Conservation (phyloP, 176 grass and related monocot genomes). For the Eleusine coracana region DNA sequence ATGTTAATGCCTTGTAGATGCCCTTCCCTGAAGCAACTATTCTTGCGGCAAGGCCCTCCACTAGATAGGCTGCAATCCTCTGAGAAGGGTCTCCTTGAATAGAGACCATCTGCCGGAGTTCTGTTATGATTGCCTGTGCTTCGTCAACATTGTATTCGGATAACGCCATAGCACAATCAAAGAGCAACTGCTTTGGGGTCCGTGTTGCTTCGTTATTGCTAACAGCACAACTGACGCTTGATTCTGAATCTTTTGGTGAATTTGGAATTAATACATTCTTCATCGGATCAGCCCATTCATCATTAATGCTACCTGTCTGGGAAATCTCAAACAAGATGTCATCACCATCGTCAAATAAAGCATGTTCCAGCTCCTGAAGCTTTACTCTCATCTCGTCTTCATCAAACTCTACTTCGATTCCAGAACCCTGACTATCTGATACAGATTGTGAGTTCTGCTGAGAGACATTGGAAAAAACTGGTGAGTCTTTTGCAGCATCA, state of each 20-base stretch:
- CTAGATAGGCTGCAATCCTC: slow-evolving; percentile 87
- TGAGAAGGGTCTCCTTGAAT: slow-evolving; percentile 89
- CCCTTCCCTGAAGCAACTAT: slow-evolving; percentile 84
- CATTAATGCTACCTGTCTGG: slow-evolving; percentile 58
- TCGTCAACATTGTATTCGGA: slow-evolving; percentile 67
- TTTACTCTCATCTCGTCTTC: slow-evolving; percentile 86
- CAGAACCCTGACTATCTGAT: slow-evolving; percentile 72
- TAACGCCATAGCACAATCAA: slow-evolving; percentile 69
- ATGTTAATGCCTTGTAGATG: slow-evolving; percentile 92
- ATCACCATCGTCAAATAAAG: slow-evolving; percentile 75
- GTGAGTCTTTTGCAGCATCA: slow-evolving; percentile 53
- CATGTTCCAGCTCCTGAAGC: slow-evolving; percentile 88
- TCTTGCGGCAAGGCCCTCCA: slow-evolving; percentile 90
- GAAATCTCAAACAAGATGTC: slow-evolving; percentile 65
- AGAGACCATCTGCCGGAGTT: slow-evolving; percentile 86
- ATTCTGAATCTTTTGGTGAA: slow-evolving; percentile 94
- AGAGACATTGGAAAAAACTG: slow-evolving; percentile 69
- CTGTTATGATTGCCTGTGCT: slow-evolving; percentile 81
- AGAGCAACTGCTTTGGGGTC: slow-evolving; percentile 89
- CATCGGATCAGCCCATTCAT: slow-evolving; percentile 74
- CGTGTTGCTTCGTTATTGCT: slow-evolving; percentile 60
- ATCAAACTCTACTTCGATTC: slow-evolving; percentile 68
- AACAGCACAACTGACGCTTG: slow-evolving; percentile 69
- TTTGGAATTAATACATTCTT: slow-evolving; percentile 62
- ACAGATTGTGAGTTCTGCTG: slow-evolving; percentile 67